A percentile compares a stretch with the other conserved stretches of the same genome.
Evolutionary conservation across 2,329 filamentous ascomycete species (phyloP).

Genomic region (Truncatella angustata): DNA sequence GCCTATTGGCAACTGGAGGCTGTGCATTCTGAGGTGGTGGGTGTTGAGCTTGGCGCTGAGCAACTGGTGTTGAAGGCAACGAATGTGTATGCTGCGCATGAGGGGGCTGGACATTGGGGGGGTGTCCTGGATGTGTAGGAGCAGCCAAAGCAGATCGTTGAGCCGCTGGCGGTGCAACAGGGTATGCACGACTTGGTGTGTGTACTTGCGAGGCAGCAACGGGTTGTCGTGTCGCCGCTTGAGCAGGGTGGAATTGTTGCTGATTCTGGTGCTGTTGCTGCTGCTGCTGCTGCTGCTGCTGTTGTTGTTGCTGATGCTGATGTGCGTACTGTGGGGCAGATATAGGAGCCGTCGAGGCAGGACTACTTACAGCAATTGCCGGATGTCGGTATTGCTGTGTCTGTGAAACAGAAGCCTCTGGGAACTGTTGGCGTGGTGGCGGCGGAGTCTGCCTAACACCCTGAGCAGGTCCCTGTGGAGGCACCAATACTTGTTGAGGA

Average conservation of each 20-base stretch:
- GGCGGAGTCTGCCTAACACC: conserved; percentile 27
- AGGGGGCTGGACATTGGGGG: conserved; percentile 10
- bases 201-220: not conserved
- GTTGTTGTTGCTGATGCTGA: no score
- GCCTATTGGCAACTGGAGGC: conserved; percentile 9
- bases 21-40: conserved; percentile 20
- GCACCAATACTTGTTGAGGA: conserved; percentile 26
- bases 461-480: conserved; percentile 30
- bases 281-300: no score
- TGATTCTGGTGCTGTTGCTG: no score
- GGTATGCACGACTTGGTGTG: conserved; percentile 2
- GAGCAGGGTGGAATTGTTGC: conserved; percentile 12
- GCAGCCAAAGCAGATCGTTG: conserved; percentile 6
- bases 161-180: conserved; percentile 1
- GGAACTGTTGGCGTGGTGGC: conserved; percentile 26
- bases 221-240: conserved; percentile 16
- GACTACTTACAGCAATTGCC: conserved; percentile 11
- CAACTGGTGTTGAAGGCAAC: conserved; percentile 4
- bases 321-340: conserved; percentile 17
- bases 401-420: conserved; percentile 27
- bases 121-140: conserved; percentile 2
- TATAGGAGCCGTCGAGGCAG: conserved; percentile 14
- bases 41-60: conserved; percentile 6
- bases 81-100: no score
- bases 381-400: conserved; percentile 17